A percentile compares a stretch with the other conserved stretches of the same genome.
Evolutionary conservation across 768 basidiomycete genomes (phyloP).

Genomic region (Collybiopsis confluens): DNA sequence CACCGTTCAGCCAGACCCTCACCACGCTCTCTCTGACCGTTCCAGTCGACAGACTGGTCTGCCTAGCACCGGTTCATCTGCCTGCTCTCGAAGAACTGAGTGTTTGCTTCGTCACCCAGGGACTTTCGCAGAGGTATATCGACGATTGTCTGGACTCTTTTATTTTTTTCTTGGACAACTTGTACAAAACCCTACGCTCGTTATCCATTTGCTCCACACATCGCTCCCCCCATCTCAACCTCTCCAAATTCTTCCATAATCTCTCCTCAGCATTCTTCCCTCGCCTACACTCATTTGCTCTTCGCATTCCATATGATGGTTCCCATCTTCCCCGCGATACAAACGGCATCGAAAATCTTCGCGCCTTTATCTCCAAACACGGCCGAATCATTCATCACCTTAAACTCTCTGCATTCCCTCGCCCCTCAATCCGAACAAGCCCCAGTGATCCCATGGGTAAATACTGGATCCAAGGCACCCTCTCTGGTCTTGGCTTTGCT

Average conservation of each 20-base stretch:
- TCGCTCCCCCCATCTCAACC: conserved; percentile 33
- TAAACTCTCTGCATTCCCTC: conserved; percentile 28
- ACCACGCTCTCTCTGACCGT: conserved; percentile 32
- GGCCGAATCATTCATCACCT: conserved; percentile 29
- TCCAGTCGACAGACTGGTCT: conserved; percentile 31
- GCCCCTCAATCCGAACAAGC: conserved; percentile 10
- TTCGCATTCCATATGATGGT: conserved; percentile 44
- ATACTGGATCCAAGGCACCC: conserved; percentile 35
- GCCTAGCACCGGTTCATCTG: conserved; percentile 28
- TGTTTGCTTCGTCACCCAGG: conserved; percentile 30
- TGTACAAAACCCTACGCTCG: conserved; percentile 31
- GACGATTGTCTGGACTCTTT: conserved; percentile 34
- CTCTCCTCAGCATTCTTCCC: conserved; percentile 31
- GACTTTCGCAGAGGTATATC: conserved; percentile 24
- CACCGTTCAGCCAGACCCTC: conserved; percentile 26
- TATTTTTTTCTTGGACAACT: conserved; percentile 40
- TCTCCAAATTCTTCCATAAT: conserved; percentile 31
- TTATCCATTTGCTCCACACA: conserved; percentile 32
- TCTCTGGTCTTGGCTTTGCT: background rate
- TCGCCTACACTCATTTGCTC: conserved; percentile 28
- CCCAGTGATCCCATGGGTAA: conserved; percentile 23
- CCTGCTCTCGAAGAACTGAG: conserved; percentile 31
- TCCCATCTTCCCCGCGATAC: conserved; percentile 26
- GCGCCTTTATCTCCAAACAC: conserved; percentile 32
- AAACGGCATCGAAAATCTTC: conserved; percentile 23